phyloP scores from a whole-genome alignment of 495 filamentous ascomycete species.

The Penicillium robsamsonii region DNA sequence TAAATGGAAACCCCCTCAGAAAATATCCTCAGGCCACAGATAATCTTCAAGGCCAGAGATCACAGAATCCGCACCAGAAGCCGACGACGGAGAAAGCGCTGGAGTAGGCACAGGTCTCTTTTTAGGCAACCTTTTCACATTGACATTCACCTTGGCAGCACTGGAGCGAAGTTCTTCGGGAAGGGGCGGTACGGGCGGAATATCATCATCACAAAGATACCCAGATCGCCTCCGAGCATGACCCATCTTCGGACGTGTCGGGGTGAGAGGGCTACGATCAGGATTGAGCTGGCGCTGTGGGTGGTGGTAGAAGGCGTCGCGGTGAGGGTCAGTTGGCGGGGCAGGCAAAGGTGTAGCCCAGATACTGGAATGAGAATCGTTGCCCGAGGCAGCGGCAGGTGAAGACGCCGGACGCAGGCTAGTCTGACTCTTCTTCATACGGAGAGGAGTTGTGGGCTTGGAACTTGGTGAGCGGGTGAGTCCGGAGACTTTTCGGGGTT shows the following conservation, averaged over 20 bases:
- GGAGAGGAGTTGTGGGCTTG: conserved; percentile 24
- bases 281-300: conserved; percentile 22
- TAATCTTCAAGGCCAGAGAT: conserved; percentile 28
- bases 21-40: conserved; percentile 50
- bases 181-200: conserved; percentile 46
- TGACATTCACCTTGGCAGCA: conserved; percentile 32
- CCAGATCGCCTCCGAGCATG: conserved; percentile 22
- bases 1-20: conserved; percentile 25
- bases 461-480: conserved; percentile 23
- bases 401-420: conserved; percentile 29
- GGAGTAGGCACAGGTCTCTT: conserved; percentile 21
- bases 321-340: conserved; percentile 14
- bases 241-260: conserved; percentile 14
- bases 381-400: conserved; percentile 10
- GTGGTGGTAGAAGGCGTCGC: conserved; percentile 26
- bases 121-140: conserved; percentile 29
- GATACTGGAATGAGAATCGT: not conserved
- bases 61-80: conserved; percentile 7
- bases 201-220: conserved; percentile 31
- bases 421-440: conserved; percentile 27
- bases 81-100: conserved; percentile 9
- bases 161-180: conserved; percentile 41
- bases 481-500: conserved; percentile 19
- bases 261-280: conserved; percentile 21
- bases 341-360: conserved; percentile 31